These are phyloP conservation scores for Solanum tarijense DNA, from an alignment of 257 asterid genomes.

Conservation along the genomic window DNA sequence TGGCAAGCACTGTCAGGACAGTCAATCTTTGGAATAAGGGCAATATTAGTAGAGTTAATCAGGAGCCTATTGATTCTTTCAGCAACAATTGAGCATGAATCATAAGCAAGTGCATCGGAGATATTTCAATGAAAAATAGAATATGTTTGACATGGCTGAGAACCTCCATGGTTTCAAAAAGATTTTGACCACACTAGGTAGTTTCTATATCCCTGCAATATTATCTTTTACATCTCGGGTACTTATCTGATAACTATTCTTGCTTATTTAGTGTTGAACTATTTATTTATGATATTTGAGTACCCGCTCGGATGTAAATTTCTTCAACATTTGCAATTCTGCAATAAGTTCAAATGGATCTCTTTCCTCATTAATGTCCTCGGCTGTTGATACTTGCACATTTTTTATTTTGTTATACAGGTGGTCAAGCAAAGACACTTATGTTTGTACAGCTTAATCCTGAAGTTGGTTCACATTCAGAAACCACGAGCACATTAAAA, in stretches of 20 bases:
- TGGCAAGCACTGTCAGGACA: neutral
- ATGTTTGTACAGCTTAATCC: constrained; percentile 67
- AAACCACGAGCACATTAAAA: constrained; percentile 49
- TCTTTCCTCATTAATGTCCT: neutral
- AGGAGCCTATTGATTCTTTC: neutral
- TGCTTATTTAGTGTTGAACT: neutral
- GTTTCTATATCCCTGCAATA: neutral
- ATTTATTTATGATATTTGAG: neutral
- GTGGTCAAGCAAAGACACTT: constrained; percentile 67
- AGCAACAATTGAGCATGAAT: neutral
- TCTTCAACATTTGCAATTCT: neutral
- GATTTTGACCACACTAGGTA: neutral
- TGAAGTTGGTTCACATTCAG: constrained; percentile 39
- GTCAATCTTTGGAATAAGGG: neutral
- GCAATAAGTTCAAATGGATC: neutral
- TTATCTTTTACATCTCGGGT: neutral
- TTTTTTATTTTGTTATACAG: constrained; percentile 10
- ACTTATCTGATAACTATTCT: neutral
- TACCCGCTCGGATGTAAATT: neutral
- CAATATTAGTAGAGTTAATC: neutral
- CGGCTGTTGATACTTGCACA: neutral
- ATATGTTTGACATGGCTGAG: neutral
- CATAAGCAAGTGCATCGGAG: neutral
- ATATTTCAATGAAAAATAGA: neutral
- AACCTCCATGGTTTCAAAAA: neutral